These are phyloP conservation scores for Globisporangium polare DNA, from an alignment of 352 stramenopile genomes.

Conservation along the genomic window DNA sequence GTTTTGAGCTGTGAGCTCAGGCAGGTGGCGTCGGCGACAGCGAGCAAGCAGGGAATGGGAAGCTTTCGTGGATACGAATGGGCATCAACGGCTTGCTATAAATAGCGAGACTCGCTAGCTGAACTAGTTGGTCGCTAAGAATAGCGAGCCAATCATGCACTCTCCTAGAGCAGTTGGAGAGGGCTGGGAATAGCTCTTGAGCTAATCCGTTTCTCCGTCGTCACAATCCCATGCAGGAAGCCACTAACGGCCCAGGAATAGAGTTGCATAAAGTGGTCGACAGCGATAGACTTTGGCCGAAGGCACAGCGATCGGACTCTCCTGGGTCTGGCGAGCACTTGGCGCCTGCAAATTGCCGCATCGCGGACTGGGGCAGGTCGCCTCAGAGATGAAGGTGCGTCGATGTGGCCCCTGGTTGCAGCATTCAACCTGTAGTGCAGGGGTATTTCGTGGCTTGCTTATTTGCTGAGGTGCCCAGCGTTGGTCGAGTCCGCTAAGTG, in stretches of 20 bases:
- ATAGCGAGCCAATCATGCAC: not conserved
- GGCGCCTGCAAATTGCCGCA: no score
- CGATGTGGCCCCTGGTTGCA: no score
- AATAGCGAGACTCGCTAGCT: not conserved
- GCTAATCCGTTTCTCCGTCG: not conserved
- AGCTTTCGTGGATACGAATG: not conserved
- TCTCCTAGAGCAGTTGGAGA: not conserved
- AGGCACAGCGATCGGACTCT: no score
- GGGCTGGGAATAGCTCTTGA: not conserved
- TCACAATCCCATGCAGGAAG: not conserved
- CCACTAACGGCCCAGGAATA: no score
- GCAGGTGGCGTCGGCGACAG: not conserved
- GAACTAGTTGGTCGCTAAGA: not conserved
- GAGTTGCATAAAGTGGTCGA: not conserved
- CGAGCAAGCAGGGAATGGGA: not conserved
- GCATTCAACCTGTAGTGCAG: no score
- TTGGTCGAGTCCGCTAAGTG: no score
- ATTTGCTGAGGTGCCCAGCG: no score
- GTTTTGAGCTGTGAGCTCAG: slow-evolving; percentile 13
- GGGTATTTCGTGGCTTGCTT: no score
- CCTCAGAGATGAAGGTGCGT: no score
- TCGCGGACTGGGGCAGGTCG: no score
- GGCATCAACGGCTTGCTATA: not conserved
- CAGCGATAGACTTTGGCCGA: not conserved
- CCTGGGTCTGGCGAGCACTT: no score